These are phyloP conservation scores for Fusarium pseudoanthophilum DNA, from an alignment of 2,329 filamentous ascomycete genomes.

Conservation along the genomic window DNA sequence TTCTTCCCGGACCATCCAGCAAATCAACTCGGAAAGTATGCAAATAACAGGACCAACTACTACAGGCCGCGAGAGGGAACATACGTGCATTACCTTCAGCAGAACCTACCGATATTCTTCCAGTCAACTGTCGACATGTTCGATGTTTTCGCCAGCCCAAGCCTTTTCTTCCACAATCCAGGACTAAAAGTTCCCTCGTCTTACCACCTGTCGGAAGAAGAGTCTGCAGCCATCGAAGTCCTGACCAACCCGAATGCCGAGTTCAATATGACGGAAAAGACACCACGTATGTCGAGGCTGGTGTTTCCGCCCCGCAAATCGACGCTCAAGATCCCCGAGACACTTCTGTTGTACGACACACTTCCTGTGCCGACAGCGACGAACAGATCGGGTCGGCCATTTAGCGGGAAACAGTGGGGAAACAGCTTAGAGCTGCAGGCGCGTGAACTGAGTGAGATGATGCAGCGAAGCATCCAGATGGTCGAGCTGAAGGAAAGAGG, in stretches of 20 bases:
- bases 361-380: slow-evolving; percentile 32
- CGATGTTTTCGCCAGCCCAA: slow-evolving; percentile 69
- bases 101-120: slow-evolving; percentile 59
- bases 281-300: slow-evolving; percentile 56
- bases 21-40: slow-evolving; percentile 46
- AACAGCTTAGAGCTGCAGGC: slow-evolving; percentile 62
- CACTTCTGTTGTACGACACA: slow-evolving; percentile 60
- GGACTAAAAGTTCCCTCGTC: slow-evolving; percentile 58
- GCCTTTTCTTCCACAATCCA: slow-evolving; percentile 67
- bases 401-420: slow-evolving; percentile 38
- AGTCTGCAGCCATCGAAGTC: slow-evolving; percentile 41
- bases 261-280: slow-evolving; percentile 27
- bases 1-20: slow-evolving; percentile 65
- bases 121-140: slow-evolving; percentile 60
- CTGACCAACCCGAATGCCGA: slow-evolving; percentile 37
- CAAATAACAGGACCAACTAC: slow-evolving; percentile 27
- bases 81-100: slow-evolving; percentile 52
- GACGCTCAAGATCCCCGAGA: slow-evolving; percentile 60
- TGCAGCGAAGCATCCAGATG: slow-evolving; percentile 61
- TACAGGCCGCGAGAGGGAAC: slow-evolving; percentile 45
- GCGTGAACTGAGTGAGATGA: slow-evolving; percentile 57
- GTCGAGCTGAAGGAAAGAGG: slow-evolving; percentile 57
- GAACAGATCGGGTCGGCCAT: slow-evolving; percentile 24
- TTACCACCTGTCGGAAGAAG: slow-evolving; percentile 53
- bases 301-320: slow-evolving; percentile 61